Conservation (phyloP, 2,329 filamentous ascomycete genomes). For the Fusarium lateritium region DNA sequence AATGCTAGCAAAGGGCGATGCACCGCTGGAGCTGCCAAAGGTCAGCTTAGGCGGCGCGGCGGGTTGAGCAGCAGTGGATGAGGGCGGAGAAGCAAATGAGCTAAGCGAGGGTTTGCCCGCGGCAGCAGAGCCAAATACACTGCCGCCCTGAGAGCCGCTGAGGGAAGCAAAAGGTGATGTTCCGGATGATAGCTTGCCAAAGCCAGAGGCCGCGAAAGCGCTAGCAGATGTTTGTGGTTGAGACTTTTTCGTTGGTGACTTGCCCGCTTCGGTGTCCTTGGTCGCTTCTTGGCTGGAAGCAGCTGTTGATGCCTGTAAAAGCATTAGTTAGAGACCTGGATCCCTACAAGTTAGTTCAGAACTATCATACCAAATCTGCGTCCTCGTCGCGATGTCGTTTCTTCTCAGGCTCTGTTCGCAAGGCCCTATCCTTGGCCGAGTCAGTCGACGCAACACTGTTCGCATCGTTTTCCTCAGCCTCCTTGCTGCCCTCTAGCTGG, state of each 20-base stretch:
- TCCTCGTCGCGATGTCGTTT: conserved; percentile 72
- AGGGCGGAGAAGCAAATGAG: conserved; percentile 53
- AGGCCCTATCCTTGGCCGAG: conserved; percentile 65
- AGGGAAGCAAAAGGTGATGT: conserved; percentile 76
- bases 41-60: conserved; percentile 62
- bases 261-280: conserved; percentile 44
- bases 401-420: conserved; percentile 71
- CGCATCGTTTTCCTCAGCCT: conserved; percentile 59
- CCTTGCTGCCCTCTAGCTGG: conserved; percentile 67
- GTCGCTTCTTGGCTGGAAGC: conserved; percentile 35
- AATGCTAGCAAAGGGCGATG: conserved; percentile 66
- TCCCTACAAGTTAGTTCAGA: neutral
- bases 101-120: conserved; percentile 55
- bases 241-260: conserved; percentile 47
- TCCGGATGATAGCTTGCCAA: conserved; percentile 75
- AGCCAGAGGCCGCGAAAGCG: conserved; percentile 77
- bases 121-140: conserved; percentile 63
- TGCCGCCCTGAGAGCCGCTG: conserved; percentile 62
- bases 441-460: conserved; percentile 60
- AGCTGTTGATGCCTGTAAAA: conserved; percentile 38
- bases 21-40: conserved; percentile 60
- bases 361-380: conserved; percentile 52
- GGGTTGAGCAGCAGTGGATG: conserved; percentile 46
- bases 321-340: conserved; percentile 22
- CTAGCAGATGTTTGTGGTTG: conserved; percentile 65